Evolutionary conservation across 1,284 basidiomycete species (phyloP), one percentile per base, ranked within the genome.

Genomic region (Pseudozyma flocculosa): DNA sequence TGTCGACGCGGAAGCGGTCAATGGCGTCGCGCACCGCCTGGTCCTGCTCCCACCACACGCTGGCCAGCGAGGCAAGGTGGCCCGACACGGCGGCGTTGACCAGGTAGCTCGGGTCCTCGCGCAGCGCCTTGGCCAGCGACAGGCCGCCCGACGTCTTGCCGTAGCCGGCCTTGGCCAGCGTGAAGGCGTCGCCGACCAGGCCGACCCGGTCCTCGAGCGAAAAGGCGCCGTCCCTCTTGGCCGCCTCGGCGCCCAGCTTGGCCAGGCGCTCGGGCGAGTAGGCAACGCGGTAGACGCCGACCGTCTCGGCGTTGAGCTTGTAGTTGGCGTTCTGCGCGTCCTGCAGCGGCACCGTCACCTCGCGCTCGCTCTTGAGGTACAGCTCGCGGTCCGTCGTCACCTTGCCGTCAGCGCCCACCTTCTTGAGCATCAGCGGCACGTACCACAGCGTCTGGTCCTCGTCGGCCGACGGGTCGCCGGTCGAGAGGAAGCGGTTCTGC

Each of bases 391-490:
- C 84, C 50, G 89, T 78, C 13, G 78, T 79, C 3, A 83, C 72
- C 64, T 85, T 85, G 40, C 88, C 89, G 54, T 82, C 76, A 9
- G 75, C 78, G 50, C 84, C 83, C 37, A 85, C 80, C 3, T 87
- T 87, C 67, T 90, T 81, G 59, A 96, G 79, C 72, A 85, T 85
- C 57, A 97, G 82, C 13, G 94, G 94, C 37, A 96, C 79, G 48
- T 75, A 87, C 93, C 94, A 97, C 59, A 92, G 82, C 2, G 91
- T 95, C 80, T 91, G 83, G 75, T 97, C 93, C 66, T 97, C 89
- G 74, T 91, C 85, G 0, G 85, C 83, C 24, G 61, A 64, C 32
- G 69, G 60, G 30, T 76, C 85, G 4, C 92, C 92, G 3, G 87
- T 90, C 72, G 90, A 88, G 44, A 97, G 81, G 84, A 96, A 97